Evolutionary conservation across 2,329 filamentous ascomycete genomes (phyloP), one percentile per base, ranked within the genome.

Genomic region (Epichloe sp.): DNA sequence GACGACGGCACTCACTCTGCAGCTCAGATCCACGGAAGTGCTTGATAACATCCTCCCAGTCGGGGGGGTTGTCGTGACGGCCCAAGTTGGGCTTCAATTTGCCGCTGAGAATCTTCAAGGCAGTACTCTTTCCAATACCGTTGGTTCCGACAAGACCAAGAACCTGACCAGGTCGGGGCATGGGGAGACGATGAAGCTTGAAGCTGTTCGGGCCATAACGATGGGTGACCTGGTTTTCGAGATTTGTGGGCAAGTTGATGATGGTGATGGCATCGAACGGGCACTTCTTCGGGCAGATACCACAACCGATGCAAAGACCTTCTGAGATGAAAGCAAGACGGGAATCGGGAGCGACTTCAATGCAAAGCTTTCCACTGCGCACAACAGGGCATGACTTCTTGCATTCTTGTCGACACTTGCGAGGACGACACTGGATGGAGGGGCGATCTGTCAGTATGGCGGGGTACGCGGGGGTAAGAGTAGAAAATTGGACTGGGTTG

Each of bases 81-180:
- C 94, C 93, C 71, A 98, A 71, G 70, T 98, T 98, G 54, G 93
- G 93, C 81, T 98, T 98, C 63, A 98, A 78, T 74, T 97, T 98
- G 66, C 93, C 93, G 64, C 88, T 95, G 63, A 98, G 82, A 68
- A 98, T 96, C 78, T 98, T 98, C 69, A 98, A 75, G 8, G 93
- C 94, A n/a, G 93, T 98, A 75, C 89, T 96, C 82, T 98, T 98
- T 71, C 93, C 93, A 63, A 97, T 98, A 88, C 94, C 93, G 82
- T 98, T 98, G 62, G 93, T 97, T 69, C 93, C 94, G 44, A 98
- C 94, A 49, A 98, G 79, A 75, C 93, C 93, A 52, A 98, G 74
- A 34, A 98, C 94, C 66, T 97, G 88, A 56, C 93, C 93, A 35
- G 93, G 91, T 54, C 93, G 84, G 56, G 93, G 93, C 80, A 91